phyloP scores from a whole-genome alignment of 352 stramenopile species.

The Pythium insidiosum region DNA sequence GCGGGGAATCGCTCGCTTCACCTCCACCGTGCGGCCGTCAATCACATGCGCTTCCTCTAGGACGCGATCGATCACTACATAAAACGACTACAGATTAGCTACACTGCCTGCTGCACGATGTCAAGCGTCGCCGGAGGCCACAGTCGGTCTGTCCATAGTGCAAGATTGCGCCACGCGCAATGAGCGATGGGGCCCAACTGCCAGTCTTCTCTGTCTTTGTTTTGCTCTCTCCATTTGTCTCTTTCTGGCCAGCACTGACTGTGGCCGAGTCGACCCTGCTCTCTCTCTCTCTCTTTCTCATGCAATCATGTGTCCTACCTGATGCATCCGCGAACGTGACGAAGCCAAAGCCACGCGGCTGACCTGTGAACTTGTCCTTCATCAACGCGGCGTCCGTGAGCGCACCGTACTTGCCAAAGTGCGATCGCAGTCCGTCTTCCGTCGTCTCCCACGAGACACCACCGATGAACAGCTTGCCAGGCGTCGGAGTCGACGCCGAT shows the following conservation, averaged over 20 bases:
- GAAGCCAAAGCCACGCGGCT: slow-evolving; percentile 90
- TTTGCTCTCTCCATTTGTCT: too few relatives aligned
- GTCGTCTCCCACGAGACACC: slow-evolving; percentile 91
- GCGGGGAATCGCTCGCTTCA: slow-evolving; percentile 88
- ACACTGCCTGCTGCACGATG: slow-evolving; percentile 1
- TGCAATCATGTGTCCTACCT: too few relatives aligned
- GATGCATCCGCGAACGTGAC: slow-evolving; percentile 88
- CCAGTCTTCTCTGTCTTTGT: too few relatives aligned
- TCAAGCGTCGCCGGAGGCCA: too few relatives aligned
- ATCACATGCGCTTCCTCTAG: slow-evolving; percentile 84
- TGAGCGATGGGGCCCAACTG: too few relatives aligned
- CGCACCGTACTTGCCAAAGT: slow-evolving; percentile 87
- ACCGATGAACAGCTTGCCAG: slow-evolving; percentile 89
- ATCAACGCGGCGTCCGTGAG: slow-evolving; percentile 87
- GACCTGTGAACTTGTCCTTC: slow-evolving; percentile 91
- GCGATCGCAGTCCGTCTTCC: slow-evolving; percentile 82
- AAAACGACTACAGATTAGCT: slow-evolving; percentile 19
- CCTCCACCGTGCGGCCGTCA: slow-evolving; percentile 87
- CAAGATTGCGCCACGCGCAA: too few relatives aligned
- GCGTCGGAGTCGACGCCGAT: slow-evolving; percentile 14
- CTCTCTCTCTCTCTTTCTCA: too few relatives aligned
- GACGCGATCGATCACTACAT: slow-evolving; percentile 70
- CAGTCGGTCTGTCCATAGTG: too few relatives aligned
- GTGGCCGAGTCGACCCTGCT: too few relatives aligned
- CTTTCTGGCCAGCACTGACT: too few relatives aligned